Percentiles rank a stretch among this genome's conserved stretches.
Conservation (phyloP, 2,329 filamentous ascomycete genomes). For the Blastomyces percursus region DNA sequence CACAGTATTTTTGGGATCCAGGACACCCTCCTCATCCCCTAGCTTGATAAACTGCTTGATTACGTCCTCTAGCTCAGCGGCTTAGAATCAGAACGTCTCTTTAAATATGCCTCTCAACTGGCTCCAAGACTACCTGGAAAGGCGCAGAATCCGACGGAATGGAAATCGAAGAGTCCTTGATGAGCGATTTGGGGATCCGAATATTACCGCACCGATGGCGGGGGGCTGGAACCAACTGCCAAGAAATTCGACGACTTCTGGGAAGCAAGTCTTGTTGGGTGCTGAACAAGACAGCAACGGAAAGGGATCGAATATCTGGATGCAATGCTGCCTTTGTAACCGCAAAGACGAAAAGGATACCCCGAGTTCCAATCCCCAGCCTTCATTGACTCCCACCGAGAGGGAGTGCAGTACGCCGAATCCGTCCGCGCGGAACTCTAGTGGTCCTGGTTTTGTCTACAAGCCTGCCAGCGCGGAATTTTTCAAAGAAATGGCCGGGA, state of each 20-base stretch:
- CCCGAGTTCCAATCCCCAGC: neutral
- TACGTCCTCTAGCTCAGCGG: neutral
- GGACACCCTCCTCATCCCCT: neutral
- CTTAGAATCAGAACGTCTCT: neutral
- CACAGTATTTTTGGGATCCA: neutral
- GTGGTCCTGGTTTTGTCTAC: slow-evolving; percentile 12
- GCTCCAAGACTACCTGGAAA: slow-evolving; percentile 12
- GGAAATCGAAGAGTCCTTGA: slow-evolving; percentile 12
- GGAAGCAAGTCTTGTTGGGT: neutral
- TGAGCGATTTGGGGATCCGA: slow-evolving; percentile 13
- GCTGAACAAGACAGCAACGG: neutral
- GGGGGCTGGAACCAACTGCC: slow-evolving; percentile 16
- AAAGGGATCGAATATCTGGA: neutral
- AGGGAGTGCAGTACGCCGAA: neutral
- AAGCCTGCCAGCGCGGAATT: slow-evolving; percentile 16
- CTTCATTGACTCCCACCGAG: neutral
- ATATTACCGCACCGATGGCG: slow-evolving; percentile 15
- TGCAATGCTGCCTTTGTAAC: neutral
- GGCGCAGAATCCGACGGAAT: slow-evolving; percentile 10
- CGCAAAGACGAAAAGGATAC: neutral
- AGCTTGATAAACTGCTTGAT: neutral
- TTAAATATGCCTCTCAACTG: slow-evolving; percentile 2
- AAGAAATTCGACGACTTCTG: neutral
- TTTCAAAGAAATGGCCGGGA: slow-evolving; percentile 15
- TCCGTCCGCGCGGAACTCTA: neutral